Conservation (phyloP, 1,284 basidiomycete genomes). For the Ganoderma resinaceum region DNA sequence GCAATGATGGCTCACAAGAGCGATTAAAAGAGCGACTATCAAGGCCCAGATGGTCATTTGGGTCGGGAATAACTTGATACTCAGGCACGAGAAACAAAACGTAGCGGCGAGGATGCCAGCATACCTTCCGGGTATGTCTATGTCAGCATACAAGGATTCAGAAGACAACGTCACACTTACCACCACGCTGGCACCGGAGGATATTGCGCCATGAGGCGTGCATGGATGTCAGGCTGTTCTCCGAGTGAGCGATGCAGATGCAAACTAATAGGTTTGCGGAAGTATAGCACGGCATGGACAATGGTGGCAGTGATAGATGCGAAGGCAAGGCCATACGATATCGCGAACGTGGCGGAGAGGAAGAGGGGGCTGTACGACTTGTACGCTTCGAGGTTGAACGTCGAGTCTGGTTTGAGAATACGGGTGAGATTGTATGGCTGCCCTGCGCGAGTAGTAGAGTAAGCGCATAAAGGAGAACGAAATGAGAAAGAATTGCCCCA, state of each 20-base stretch:
- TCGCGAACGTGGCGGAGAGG: conserved; percentile 68
- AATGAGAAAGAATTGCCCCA: neutral
- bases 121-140: conserved; percentile 30
- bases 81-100: conserved; percentile 68
- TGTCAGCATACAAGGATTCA: neutral
- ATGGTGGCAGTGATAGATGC: conserved; percentile 73
- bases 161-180: conserved; percentile 31
- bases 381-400: conserved; percentile 74
- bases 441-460: conserved; percentile 17
- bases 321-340: conserved; percentile 61
- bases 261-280: conserved; percentile 75
- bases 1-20: conserved; percentile 29
- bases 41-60: conserved; percentile 70
- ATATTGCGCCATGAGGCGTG: conserved; percentile 81
- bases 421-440: conserved; percentile 68
- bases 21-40: conserved; percentile 48
- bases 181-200: conserved; percentile 55
- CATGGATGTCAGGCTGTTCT: conserved; percentile 88
- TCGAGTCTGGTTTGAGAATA: conserved; percentile 65
- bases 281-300: conserved; percentile 80
- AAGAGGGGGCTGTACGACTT: conserved; percentile 84
- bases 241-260: conserved; percentile 64
- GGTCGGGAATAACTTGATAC: conserved; percentile 72
- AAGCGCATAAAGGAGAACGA: neutral
- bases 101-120: conserved; percentile 44